Percentiles rank a stretch among this genome's conserved stretches.
Conservation (phyloP, 225 moss, liverwort and hornwort genomes). For the Neckera pumila region DNA sequence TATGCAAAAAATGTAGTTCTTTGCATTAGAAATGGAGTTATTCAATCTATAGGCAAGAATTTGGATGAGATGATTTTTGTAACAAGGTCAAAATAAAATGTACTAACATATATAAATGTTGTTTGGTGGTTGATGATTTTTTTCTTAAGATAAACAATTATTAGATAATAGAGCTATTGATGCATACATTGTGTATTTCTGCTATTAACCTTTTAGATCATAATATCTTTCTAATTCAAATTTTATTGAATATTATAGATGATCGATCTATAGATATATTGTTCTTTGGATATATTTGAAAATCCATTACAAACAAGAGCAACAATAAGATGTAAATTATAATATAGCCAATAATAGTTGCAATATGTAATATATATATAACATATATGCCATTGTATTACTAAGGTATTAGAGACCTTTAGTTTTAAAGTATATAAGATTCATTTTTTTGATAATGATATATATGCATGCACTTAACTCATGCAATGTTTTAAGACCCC, state of each 20-base stretch:
- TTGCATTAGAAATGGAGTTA: too few relatives aligned
- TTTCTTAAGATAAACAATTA: neutral
- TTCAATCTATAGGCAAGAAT: neutral
- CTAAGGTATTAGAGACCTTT: neutral
- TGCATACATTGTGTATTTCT: neutral
- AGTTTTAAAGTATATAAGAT: neutral
- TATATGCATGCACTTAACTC: rapidly evolving
- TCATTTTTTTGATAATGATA: neutral
- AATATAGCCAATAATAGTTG: neutral
- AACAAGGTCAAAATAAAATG: neutral
- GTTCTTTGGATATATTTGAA: neutral
- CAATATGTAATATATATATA: too few relatives aligned
- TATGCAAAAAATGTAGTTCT: too few relatives aligned
- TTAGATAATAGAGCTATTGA: neutral
- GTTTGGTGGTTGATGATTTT: neutral
- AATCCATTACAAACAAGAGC: neutral
- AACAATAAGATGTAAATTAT: neutral
- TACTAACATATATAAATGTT: neutral
- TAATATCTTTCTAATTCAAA: neutral
- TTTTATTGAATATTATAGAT: neutral
- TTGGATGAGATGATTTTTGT: neutral
- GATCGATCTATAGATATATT: neutral
- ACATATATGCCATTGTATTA: too few relatives aligned
- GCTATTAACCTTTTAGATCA: neutral
- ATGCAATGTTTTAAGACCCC: neutral